Evolutionary conservation across 129 eudicot genomes (phyloP), one percentile per base, ranked within the genome.

Genomic region (Pittosporum tobira): DNA sequence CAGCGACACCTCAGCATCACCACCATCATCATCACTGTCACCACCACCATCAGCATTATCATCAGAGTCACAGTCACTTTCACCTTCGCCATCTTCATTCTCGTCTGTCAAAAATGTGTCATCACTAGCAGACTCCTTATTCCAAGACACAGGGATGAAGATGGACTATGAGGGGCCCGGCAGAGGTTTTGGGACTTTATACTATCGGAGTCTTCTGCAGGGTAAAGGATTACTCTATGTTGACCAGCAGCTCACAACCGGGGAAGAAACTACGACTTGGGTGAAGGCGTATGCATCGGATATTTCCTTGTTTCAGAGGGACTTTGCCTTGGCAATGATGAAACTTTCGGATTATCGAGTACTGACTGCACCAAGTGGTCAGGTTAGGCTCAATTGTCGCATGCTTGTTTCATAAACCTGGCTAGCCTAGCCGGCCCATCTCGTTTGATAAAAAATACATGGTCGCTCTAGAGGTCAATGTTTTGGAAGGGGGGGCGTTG

Each of bases 231-330:
- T 86, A 18, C 80, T 88, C 57, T 84, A 72, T 57, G 89, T 78
- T 36, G 96, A 88, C 69, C 94, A 88, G 71, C 96, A 88, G 80
- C 62, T 88, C 62, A 84, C 86, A 31, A 72, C 82, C 48, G 82
- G 87, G 12, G 84, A 84, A 43, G 78, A 75, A 58, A 84, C 94
- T 20, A 53, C 64, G 52, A 66, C 55, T 22, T 84, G 89, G 86
- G 94, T 88, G 24, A 66, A 72, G 62, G 87, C 79, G 16, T 88
- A 88, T 44, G 87, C 90, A 21, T 76, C 94, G 0, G 86, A 84
- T 63, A 66, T 58, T 48, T 61, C 75, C 16, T 65, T 84, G 65
- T 88, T 88, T 66, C 77, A 51, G 47, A 70, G 69, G 61, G 87
- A 88, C 61, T 88, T 88, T 69, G 86, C 80, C 7, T 60, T 49